A percentile compares a stretch with the other conserved stretches of the same genome.
phyloP scores from a whole-genome alignment of 495 filamentous ascomycete species.

The Hypoxylon lienhwacheense region DNA sequence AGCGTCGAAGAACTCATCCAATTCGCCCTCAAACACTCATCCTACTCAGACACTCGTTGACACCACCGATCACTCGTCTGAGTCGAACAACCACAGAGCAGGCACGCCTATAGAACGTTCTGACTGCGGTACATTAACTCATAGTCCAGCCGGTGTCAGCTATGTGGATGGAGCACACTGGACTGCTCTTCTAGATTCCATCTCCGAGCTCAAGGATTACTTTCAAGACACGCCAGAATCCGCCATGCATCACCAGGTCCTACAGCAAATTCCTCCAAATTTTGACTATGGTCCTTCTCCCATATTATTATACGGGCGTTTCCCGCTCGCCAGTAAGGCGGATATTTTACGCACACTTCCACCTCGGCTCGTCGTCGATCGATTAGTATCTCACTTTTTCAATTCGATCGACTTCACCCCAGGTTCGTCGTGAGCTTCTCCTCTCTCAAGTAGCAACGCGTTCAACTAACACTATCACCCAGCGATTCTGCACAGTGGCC shows the following conservation, averaged over 20 bases:
- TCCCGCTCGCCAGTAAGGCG: constrained; percentile 32
- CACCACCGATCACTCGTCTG: constrained; percentile 10
- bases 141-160: constrained; percentile 21
- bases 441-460: not conserved
- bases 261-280: constrained; percentile 1
- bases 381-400: constrained; percentile 45
- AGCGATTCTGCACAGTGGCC: constrained; percentile 39
- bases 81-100: constrained; percentile 1
- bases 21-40: constrained; percentile 2
- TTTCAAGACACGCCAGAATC: constrained; percentile 16
- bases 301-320: constrained; percentile 42
- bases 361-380: constrained; percentile 39
- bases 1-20: constrained; percentile 7
- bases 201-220: constrained; percentile 30
- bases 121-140: constrained; percentile 15
- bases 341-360: constrained; percentile 46
- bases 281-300: constrained; percentile 26
- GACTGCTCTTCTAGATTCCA: constrained; percentile 39
- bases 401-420: constrained; percentile 37
- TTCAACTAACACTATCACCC: not conserved
- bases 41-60: not conserved
- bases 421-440: constrained; percentile 5
- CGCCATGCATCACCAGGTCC: not conserved
- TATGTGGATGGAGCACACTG: constrained; percentile 41
- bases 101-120: constrained; percentile 7